Conservation (phyloP, 106 monocot species). For the Dioscorea zingiberensis region DNA sequence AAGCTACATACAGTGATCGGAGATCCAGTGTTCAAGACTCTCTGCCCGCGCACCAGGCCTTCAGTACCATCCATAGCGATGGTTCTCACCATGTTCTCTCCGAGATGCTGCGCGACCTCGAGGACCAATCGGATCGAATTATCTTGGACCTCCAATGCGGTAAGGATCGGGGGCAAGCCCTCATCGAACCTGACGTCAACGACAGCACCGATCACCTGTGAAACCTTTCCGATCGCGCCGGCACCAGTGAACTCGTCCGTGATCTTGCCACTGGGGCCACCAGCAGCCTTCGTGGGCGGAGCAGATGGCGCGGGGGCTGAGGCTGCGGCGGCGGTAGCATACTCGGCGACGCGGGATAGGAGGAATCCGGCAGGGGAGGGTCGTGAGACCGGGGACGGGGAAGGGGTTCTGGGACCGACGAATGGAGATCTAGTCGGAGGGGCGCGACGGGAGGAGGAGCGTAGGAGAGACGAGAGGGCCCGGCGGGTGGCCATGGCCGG, state of each 20-base stretch:
- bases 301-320: slow-evolving; percentile 22
- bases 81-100: slow-evolving; percentile 81
- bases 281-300: background rate
- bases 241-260: slow-evolving; percentile 83
- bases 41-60: slow-evolving; percentile 73
- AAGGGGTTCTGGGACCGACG: background rate
- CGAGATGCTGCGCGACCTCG: slow-evolving; percentile 88
- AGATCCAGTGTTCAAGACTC: slow-evolving; percentile 87
- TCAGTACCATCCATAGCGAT: slow-evolving; percentile 95
- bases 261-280: slow-evolving; percentile 44
- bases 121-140: slow-evolving; percentile 66
- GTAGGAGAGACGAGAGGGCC: slow-evolving; percentile 46
- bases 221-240: slow-evolving; percentile 65
- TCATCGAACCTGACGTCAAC: slow-evolving; percentile 78
- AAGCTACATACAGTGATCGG: slow-evolving; percentile 66
- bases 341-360: slow-evolving; percentile 58
- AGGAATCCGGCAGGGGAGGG: slow-evolving; percentile 48
- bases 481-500: slow-evolving; percentile 59
- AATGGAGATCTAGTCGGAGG: background rate
- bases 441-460: slow-evolving; percentile 27
- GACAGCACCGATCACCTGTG: slow-evolving; percentile 80
- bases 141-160: slow-evolving; percentile 64
- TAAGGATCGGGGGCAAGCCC: slow-evolving; percentile 76
- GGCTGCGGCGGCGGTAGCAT: slow-evolving; percentile 40
- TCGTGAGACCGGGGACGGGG: slow-evolving; percentile 21